Base-by-base conservation (phyloP, 148 eudicot species). In the Nepenthes gracilis region DNA sequence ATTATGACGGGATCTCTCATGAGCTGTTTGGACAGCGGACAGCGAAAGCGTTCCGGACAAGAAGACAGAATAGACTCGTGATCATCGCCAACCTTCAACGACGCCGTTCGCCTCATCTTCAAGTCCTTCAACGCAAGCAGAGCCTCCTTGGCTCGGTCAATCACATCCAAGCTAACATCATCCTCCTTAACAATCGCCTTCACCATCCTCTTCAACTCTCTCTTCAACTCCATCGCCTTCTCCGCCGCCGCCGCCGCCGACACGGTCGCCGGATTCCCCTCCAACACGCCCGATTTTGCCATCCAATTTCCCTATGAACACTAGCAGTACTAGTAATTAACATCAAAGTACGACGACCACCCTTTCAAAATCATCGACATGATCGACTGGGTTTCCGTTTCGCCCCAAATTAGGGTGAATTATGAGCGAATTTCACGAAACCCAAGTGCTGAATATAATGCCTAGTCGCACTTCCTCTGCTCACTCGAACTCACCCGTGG, bases 1-100 rank as follows among this genome's bases (percentile, higher is more conserved):
- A 93, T 60, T 52, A 88, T 63, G 35, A 93, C 98, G 43, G 98
- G 98, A 79, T 93, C 91, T 52, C 65, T 74, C 95, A 93, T 93
- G 47, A 93, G 80, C 35, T 75, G 77, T 55, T 88, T 84, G 8
- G 98, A 93, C 60, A 93, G 82, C 15, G 98, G 96, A 55, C 98
- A 93, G 40, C 77, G 67, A 61, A 82, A 93, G 64, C 82, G 84
- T 14, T 77, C 77, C 6, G 98, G 98, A 57, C 73, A 67, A 38
- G 68, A 61, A 5, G 55, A 34, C 13, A 66, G 47, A 12, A 70
- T 38, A 35, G 6, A 47, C 3, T 50, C 1, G 37, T 64, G 59
- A 23, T 3, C 49, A 36, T 62, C 60, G 35, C 15, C 57, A 13
- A 67, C 36, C 53, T 10, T n/a, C n/a, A 69, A 64, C 56, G 81